Percentiles rank a stretch among this genome's conserved stretches.
phyloP scores from a whole-genome alignment of 192 early-diverging fungal species.

The Gaertneriomyces semiglobifer region DNA sequence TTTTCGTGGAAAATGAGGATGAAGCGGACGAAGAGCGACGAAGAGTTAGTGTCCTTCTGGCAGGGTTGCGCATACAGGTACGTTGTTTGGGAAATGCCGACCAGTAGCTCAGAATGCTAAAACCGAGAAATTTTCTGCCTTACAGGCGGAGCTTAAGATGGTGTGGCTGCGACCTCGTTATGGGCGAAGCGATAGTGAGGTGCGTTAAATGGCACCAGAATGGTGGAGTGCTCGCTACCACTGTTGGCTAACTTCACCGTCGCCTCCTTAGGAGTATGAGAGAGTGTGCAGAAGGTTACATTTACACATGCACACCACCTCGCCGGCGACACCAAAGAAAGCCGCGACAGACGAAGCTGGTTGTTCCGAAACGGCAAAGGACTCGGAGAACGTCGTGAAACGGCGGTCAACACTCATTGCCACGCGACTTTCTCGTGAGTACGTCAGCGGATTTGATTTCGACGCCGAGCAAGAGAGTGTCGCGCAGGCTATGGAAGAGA shows the following conservation, averaged over 20 bases:
- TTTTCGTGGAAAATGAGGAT: conserved; percentile 64
- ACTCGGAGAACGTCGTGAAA: too few species aligned
- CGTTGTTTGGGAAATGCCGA: not conserved
- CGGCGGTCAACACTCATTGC: conserved; percentile 11
- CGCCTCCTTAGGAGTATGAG: conserved; percentile 10
- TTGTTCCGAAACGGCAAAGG: too few species aligned
- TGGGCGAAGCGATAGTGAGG: conserved; percentile 8
- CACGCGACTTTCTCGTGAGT: conserved; percentile 8
- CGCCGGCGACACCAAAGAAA: too few species aligned
- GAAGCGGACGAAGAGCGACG: conserved; percentile 61
- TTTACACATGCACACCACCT: too few species aligned
- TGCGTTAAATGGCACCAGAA: not conserved
- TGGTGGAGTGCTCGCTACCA: too few species aligned
- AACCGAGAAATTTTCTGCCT: not conserved
- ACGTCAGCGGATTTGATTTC: conserved; percentile 6
- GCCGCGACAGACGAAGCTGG: too few species aligned
- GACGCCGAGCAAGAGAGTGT: not conserved
- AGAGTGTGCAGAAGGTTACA: conserved; percentile 7
- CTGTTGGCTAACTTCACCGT: too few species aligned
- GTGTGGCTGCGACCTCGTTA: conserved; percentile 15
- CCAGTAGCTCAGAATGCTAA: not conserved
- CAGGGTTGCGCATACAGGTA: conserved; percentile 58
- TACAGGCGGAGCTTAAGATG: conserved; percentile 23
- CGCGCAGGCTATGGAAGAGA: not conserved
- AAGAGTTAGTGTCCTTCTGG: conserved; percentile 51